Percentiles rank a stretch among this genome's conserved stretches.
phyloP scores from a whole-genome alignment of 2,329 filamentous ascomycete genomes.

The Coniella lustricola region DNA sequence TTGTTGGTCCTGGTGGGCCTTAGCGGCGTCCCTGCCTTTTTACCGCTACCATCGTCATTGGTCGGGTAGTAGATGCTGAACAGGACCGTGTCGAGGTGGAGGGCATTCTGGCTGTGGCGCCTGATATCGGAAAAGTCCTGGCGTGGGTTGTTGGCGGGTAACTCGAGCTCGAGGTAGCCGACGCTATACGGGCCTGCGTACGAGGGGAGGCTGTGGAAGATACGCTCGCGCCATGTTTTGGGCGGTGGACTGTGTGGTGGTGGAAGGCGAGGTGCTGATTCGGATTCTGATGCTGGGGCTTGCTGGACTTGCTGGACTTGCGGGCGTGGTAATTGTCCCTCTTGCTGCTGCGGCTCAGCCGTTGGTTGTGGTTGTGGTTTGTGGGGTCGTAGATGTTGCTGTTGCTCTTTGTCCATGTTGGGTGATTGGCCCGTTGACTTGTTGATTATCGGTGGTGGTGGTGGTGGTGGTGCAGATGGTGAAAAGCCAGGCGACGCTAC shows the following conservation, averaged over 20 bases:
- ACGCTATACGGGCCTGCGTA: conserved; percentile 62
- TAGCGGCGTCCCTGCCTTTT: too few species aligned
- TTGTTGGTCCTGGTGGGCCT: too few species aligned
- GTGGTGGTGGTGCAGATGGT: too few species aligned
- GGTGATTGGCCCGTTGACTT: too few species aligned
- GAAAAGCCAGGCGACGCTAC: too few species aligned
- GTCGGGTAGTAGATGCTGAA: conserved; percentile 62
- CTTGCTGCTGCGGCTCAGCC: conserved; percentile 1
- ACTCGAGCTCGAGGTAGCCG: conserved; percentile 60
- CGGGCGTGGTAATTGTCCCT: too few species aligned
- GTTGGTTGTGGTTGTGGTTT: background rate
- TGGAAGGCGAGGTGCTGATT: background rate
- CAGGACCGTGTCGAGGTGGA: conserved; percentile 48
- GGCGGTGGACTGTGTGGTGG: conserved; percentile 20
- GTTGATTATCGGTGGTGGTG: too few species aligned
- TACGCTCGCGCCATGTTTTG: conserved; percentile 29
- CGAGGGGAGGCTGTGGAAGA: conserved; percentile 45
- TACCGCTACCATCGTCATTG: conserved; percentile 21
- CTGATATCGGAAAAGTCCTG: conserved; percentile 32
- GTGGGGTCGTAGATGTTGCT: background rate
- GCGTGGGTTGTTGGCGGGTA: conserved; percentile 41
- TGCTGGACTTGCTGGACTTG: background rate
- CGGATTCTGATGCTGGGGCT: background rate
- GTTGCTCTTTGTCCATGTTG: too few species aligned
- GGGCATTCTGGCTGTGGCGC: conserved; percentile 30